These are phyloP conservation scores for Nemania sp. DNA, from an alignment of 2,329 filamentous ascomycete species.

Conservation along the genomic window DNA sequence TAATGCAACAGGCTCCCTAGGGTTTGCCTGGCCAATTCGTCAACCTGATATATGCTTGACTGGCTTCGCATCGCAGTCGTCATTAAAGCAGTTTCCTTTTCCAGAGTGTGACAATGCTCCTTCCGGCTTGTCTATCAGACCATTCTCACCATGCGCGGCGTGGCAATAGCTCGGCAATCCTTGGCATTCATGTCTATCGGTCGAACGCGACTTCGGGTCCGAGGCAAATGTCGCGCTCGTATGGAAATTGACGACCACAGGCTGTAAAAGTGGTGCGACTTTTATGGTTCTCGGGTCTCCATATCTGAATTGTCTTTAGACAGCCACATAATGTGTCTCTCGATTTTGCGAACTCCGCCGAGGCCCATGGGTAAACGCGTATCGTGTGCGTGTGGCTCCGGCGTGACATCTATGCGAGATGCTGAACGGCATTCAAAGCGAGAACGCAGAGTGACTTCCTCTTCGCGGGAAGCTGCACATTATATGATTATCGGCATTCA, in stretches of 20 bases:
- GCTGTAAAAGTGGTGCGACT: neutral
- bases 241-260: neutral
- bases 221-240: neutral
- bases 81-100: conserved; percentile 17
- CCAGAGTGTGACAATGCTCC: conserved; percentile 5
- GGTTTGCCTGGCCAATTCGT: neutral
- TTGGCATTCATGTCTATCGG: neutral
- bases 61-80: conserved; percentile 3
- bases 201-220: neutral
- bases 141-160: neutral
- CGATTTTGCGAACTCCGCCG: neutral
- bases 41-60: neutral
- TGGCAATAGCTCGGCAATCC: neutral
- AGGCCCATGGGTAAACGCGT: neutral
- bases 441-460: neutral
- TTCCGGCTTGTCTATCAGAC: neutral
- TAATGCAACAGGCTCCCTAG: too few species aligned
- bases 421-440: conserved; percentile 5
- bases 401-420: conserved; percentile 10
- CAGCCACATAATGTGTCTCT: conserved; percentile 1
- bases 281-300: too few species aligned
- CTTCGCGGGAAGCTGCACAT: neutral
- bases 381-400: neutral
- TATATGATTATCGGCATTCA: neutral
- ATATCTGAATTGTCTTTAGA: neutral